Base-by-base conservation (phyloP, 345 rosid species). In the Xanthoceras sorbifolium region DNA sequence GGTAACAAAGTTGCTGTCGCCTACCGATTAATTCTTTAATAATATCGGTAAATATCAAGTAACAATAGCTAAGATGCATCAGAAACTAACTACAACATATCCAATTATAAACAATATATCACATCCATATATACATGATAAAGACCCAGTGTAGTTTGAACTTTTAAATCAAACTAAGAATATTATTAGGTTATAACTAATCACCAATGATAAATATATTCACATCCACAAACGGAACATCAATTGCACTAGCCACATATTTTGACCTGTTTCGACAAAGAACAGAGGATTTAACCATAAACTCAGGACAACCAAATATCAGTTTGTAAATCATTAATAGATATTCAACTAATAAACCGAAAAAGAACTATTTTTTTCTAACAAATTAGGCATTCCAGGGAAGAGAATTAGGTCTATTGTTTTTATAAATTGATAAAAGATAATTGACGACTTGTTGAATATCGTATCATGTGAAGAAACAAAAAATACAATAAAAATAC, bases 1-100 rank as follows among this genome's bases (percentile, higher is more conserved):
- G n/a, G n/a, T n/a, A n/a, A n/a, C n/a, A n/a, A 72, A 93, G 98
- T 86, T 91, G 98, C 76, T 96, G 98, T 70, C 97, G 97, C 85
- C 88, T 87, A 67, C 89, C 89, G 84, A 96, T 90, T 77, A 96
- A 84, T 66, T 93, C 98, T 86, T 85, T 81, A 59, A 96, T 96
- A 90, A 96, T 93, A 60, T 92, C 99, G 92, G 92, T 54, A 40
- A 1, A 76, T 25, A 61, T 61, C 23, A 65, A 32, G 25, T 66
- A 3, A 60, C n/a, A 79, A 80, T 63, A 74, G 42, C 71, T 14
- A 64, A 25, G 29, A 28, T 28, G 55, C 44, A 25, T 74, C 71
- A 81, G 76, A 28, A 59, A 50, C 65, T 15, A n/a, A n/a, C n/a
- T n/a, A n/a, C 17, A 9, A 14, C 4, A 38, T 25, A 28, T 36